Percentiles rank a stretch among this genome's conserved stretches.
phyloP scores from a whole-genome alignment of 345 rosid species.

The Salix caprea region DNA sequence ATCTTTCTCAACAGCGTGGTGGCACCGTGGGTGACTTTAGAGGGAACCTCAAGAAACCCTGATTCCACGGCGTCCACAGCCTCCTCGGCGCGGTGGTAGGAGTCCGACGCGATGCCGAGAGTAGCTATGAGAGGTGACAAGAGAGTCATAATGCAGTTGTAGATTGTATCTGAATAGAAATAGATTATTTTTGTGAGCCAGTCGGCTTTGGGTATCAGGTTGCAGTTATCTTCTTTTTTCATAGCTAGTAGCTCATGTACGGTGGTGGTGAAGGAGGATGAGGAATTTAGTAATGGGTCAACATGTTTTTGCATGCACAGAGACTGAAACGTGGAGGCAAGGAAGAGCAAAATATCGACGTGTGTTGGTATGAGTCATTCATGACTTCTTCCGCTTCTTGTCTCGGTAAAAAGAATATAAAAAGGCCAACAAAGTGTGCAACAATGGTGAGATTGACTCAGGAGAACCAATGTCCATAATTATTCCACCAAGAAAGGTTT shows the following conservation, averaged over 20 bases:
- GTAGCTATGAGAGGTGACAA: slow-evolving; percentile 41
- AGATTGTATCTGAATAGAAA: slow-evolving; percentile 51
- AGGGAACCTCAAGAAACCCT: slow-evolving; percentile 35
- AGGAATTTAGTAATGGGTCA: no score
- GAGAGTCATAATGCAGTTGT: slow-evolving; percentile 42
- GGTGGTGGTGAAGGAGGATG: neutral
- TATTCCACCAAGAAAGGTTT: no score
- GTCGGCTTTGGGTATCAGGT: slow-evolving; percentile 10
- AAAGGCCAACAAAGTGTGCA: no score
- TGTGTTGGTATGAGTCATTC: neutral
- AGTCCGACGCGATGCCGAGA: slow-evolving; percentile 28
- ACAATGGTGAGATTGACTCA: no score
- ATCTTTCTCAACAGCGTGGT: slow-evolving; percentile 30
- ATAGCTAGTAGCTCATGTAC: neutral
- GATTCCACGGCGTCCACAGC: slow-evolving; percentile 27
- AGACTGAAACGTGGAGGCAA: slow-evolving; percentile 6
- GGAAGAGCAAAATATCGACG: neutral
- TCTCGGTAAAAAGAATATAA: no score
- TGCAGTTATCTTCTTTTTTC: slow-evolving; percentile 11
- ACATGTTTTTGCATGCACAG: neutral
- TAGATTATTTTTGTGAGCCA: slow-evolving; percentile 13
- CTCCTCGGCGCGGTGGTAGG: slow-evolving; percentile 53
- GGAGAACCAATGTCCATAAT: no score
- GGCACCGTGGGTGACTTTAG: slow-evolving; percentile 16
- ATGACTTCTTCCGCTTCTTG: no score